Percentiles rank a stretch among this genome's conserved stretches.
phyloP scores from a whole-genome alignment of 352 stramenopile genomes.

The Bremia lactucae region DNA sequence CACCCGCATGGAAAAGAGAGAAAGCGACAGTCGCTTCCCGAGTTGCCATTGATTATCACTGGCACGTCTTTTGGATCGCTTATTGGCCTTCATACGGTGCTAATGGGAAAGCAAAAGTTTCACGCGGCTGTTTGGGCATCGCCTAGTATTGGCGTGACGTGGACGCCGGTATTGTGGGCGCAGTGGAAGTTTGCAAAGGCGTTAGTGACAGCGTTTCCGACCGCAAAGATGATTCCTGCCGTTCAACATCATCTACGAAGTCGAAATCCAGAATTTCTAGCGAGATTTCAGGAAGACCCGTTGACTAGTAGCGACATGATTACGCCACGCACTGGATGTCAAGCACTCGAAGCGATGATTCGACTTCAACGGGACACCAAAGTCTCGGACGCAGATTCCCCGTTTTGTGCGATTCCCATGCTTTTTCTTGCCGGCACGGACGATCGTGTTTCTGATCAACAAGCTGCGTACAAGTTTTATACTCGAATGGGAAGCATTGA shows the following conservation, averaged over 20 bases:
- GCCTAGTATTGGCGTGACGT: constrained; percentile 25
- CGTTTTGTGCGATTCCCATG: constrained; percentile 18
- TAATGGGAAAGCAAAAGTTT: constrained; percentile 30
- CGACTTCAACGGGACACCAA: constrained; percentile 19
- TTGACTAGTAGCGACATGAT: constrained; percentile 28
- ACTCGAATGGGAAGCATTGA: constrained; percentile 30
- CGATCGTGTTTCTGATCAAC: constrained; percentile 36
- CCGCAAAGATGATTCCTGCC: constrained; percentile 27
- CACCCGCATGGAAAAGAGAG: constrained; percentile 20
- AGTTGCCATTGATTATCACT: constrained; percentile 28
- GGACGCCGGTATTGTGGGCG: constrained; percentile 26
- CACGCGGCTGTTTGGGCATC: constrained; percentile 24
- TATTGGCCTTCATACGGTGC: constrained; percentile 28
- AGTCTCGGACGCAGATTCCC: constrained; percentile 6
- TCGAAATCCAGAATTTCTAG: constrained; percentile 26
- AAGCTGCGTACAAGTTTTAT: constrained; percentile 29
- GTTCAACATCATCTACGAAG: constrained; percentile 22
- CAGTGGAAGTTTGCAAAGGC: constrained; percentile 24
- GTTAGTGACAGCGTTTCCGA: constrained; percentile 24
- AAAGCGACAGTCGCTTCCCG: constrained; percentile 7
- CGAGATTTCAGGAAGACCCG: constrained; percentile 27
- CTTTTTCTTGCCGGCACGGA: constrained; percentile 36
- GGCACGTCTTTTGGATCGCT: constrained; percentile 31
- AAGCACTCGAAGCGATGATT: constrained; percentile 34
- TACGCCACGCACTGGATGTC: constrained; percentile 24